A percentile compares a stretch with the other conserved stretches of the same genome.
These are phyloP conservation scores for Naganishia vaughanmartiniae DNA, from an alignment of 768 basidiomycete genomes.

Conservation along the genomic window DNA sequence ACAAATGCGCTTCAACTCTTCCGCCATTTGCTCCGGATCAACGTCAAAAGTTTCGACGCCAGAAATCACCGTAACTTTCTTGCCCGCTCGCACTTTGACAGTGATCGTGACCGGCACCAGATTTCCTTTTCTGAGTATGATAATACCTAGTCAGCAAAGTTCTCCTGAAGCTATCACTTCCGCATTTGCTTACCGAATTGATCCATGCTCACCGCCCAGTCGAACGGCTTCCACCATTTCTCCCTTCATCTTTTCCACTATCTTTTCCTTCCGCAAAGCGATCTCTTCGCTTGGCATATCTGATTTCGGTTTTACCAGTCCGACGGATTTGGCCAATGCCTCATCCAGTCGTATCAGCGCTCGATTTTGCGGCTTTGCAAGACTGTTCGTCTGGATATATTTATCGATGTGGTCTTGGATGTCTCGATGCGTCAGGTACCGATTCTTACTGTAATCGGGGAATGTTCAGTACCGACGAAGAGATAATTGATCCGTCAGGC, in stretches of 20 bases:
- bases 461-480: not conserved
- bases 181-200: slow-evolving; percentile 39
- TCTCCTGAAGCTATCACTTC: not conserved
- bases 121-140: slow-evolving; percentile 54
- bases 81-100: slow-evolving; percentile 71
- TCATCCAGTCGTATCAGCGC: slow-evolving; percentile 69
- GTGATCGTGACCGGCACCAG: slow-evolving; percentile 68
- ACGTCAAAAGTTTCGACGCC: slow-evolving; percentile 76
- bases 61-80: slow-evolving; percentile 72
- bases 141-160: not conserved
- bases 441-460: not conserved
- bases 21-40: slow-evolving; percentile 69
- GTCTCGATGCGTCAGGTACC: slow-evolving; percentile 18
- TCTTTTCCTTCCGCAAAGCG: slow-evolving; percentile 36
- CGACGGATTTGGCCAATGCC: slow-evolving; percentile 47
- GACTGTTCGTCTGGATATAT: slow-evolving; percentile 63
- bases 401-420: slow-evolving; percentile 55
- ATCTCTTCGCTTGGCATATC: slow-evolving; percentile 51
- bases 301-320: slow-evolving; percentile 47
- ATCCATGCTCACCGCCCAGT: slow-evolving; percentile 49
- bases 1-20: slow-evolving; percentile 72
- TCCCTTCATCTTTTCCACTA: slow-evolving; percentile 51
- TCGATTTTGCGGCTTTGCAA: slow-evolving; percentile 58
- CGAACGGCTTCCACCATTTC: slow-evolving; percentile 49
- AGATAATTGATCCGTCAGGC: no score